Evolutionary conservation across 140 eudicot species (phyloP).

Genomic region (Stevia rebaudiana): DNA sequence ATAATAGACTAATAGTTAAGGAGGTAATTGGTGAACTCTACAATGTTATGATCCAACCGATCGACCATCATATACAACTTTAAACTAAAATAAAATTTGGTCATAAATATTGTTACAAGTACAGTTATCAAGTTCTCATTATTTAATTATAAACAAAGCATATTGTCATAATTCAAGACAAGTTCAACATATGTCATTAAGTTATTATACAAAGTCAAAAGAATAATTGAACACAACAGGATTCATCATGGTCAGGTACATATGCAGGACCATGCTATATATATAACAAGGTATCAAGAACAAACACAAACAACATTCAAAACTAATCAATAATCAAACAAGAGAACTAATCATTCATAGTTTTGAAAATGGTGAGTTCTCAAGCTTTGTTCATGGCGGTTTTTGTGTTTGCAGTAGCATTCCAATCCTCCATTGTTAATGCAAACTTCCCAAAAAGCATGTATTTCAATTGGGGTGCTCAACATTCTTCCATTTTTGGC

Average conservation of each 20-base stretch:
- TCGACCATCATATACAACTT: no score
- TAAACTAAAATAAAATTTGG: no score
- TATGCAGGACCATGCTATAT: slow-evolving; percentile 20
- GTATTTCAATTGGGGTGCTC: slow-evolving; percentile 61
- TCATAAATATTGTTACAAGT: no score
- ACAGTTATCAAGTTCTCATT: no score
- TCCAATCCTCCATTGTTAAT: slow-evolving; percentile 26
- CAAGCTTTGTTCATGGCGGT: slow-evolving; percentile 31
- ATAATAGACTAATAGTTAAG: no score
- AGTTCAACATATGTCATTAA: no score
- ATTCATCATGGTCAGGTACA: slow-evolving; percentile 22
- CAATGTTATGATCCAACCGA: no score
- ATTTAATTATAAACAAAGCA: neutral
- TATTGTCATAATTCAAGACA: slow-evolving; percentile 29
- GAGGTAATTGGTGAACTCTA: no score
- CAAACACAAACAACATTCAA: neutral
- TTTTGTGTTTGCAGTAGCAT: slow-evolving; percentile 29
- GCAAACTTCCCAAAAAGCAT: slow-evolving; percentile 36
- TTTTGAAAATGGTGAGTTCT: slow-evolving; percentile 31
- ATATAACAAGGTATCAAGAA: neutral
- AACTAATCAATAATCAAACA: neutral
- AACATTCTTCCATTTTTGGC: slow-evolving; percentile 34
- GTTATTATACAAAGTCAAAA: slow-evolving; percentile 9
- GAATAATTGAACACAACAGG: slow-evolving; percentile 5
- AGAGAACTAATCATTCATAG: neutral